A percentile compares a stretch with the other conserved stretches of the same genome.
These are phyloP conservation scores for Thelonectria rubi DNA, from an alignment of 2,329 filamentous ascomycete genomes.

Conservation along the genomic window DNA sequence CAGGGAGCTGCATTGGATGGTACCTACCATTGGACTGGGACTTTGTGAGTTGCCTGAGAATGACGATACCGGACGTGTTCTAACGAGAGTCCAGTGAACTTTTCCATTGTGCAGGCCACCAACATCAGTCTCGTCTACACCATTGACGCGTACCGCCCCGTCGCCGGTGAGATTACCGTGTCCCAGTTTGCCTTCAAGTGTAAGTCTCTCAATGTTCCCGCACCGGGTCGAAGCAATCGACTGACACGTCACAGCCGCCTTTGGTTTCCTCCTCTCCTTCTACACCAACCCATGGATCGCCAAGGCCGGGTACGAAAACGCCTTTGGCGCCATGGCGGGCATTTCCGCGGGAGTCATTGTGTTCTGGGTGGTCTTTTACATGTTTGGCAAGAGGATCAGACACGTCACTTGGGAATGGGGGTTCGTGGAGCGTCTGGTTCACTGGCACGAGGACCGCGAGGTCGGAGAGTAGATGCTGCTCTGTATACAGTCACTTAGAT, in stretches of 20 bases:
- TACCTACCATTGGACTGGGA: conserved; percentile 32
- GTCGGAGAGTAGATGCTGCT: conserved; percentile 28
- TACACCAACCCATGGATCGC: conserved; percentile 65
- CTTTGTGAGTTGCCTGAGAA: conserved; percentile 50
- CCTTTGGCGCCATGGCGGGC: conserved; percentile 63
- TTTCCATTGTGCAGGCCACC: conserved; percentile 30
- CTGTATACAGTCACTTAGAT: neutral
- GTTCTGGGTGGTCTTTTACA: conserved; percentile 57
- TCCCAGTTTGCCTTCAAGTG: conserved; percentile 57
- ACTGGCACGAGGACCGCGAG: conserved; percentile 30
- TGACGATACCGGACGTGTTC: neutral
- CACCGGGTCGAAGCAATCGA: neutral
- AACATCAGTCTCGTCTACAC: conserved; percentile 35
- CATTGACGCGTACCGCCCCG: conserved; percentile 32
- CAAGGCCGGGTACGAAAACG: conserved; percentile 55
- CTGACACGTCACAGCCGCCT: conserved; percentile 45
- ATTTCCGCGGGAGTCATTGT: conserved; percentile 58
- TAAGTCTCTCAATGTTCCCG: conserved; percentile 1
- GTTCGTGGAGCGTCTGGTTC: conserved; percentile 23
- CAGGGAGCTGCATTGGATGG: conserved; percentile 32
- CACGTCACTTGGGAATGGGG: conserved; percentile 24
- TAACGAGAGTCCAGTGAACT: conserved; percentile 46
- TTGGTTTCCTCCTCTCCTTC: conserved; percentile 66
- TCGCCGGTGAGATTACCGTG: conserved; percentile 33
- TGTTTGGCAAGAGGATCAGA: conserved; percentile 55